Evolutionary conservation across 768 basidiomycete genomes (phyloP), one percentile per base, ranked within the genome.

Genomic region (Rickenella mellea): DNA sequence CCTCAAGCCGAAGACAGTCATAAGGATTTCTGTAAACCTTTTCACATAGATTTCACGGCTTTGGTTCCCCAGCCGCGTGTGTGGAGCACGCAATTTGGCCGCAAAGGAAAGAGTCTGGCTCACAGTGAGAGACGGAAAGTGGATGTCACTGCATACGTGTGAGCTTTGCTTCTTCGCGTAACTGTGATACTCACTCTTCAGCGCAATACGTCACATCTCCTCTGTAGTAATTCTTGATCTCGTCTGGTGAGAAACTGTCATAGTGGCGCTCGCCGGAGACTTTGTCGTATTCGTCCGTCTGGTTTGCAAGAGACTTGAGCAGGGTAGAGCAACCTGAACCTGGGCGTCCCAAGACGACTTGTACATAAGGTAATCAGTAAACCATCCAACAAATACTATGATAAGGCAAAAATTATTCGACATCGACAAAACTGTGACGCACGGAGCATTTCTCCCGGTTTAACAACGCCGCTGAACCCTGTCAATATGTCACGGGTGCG

Each of bases 311-410:
- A 0, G 73, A 71, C 58, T 90, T 90, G 42, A 96, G 73, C 37
- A 96, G 69, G 0, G 91, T 89, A 24, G 74, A 79, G 56, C 90
- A 93, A 2, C 91, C 90, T 0, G 86, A 78, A 10, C 84, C 84
- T 1, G 90, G 90, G 22, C 87, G 72, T 17, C 90, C 90, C 21
- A 92, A 72, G 10, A 91, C 89, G 14, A 93, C 83, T 84, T 51
- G 4, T 19, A 22, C 5, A 4, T 2, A 2, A 11, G 6, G n/a
- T 5, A 4, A 7, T n/a, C n/a, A n/a, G 9, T 5, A 4, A 15
- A 35, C 12, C 24, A 24, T n/a, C 14, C 9, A 25, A 14, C 8
- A 9, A 8, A 1, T 2, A 10, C 24, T 15, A 36, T 17, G 4
- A 17, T 36, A 10, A 14, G n/a, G 30, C 30, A 19, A 19, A 6